Percentiles rank a stretch among this genome's conserved stretches.
These are phyloP conservation scores for Monosporascus sp. DNA, from an alignment of 2,329 filamentous ascomycete species.

Conservation along the genomic window DNA sequence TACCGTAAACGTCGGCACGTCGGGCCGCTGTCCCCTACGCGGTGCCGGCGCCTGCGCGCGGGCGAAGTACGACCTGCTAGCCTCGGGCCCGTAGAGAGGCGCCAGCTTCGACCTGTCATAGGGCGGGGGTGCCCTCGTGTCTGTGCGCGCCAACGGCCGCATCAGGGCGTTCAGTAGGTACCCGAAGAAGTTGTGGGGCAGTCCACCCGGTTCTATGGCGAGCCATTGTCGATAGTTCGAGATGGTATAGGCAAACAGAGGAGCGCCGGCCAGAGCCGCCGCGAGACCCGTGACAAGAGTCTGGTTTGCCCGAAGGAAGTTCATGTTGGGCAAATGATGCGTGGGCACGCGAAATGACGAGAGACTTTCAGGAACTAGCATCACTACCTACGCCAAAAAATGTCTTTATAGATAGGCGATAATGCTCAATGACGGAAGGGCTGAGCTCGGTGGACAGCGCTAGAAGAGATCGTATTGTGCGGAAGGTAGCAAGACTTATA, in stretches of 20 bases:
- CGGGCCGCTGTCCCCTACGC: conserved; percentile 23
- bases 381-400: no score
- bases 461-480: no score
- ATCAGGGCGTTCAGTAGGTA: conserved; percentile 33
- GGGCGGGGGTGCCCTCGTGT: conserved; percentile 25
- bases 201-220: conserved; percentile 37
- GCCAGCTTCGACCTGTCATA: conserved; percentile 16
- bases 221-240: conserved; percentile 35
- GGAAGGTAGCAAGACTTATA: no score
- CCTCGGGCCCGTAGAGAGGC: conserved; percentile 21
- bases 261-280: conserved; percentile 1
- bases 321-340: neutral
- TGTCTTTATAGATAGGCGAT: no score
- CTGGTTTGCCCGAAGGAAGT: neutral
- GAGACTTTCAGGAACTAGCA: no score
- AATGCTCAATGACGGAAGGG: no score
- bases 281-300: neutral
- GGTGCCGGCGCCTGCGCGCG: conserved; percentile 5
- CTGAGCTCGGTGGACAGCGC: no score
- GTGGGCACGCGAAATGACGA: neutral
- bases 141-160: conserved; percentile 28
- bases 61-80: conserved; percentile 15
- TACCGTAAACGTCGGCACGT: conserved; percentile 29
- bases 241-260: conserved; percentile 17
- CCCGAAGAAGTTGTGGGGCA: conserved; percentile 37